phyloP scores from a whole-genome alignment of 495 filamentous ascomycete species.

The Annulohypoxylon moriforme region DNA sequence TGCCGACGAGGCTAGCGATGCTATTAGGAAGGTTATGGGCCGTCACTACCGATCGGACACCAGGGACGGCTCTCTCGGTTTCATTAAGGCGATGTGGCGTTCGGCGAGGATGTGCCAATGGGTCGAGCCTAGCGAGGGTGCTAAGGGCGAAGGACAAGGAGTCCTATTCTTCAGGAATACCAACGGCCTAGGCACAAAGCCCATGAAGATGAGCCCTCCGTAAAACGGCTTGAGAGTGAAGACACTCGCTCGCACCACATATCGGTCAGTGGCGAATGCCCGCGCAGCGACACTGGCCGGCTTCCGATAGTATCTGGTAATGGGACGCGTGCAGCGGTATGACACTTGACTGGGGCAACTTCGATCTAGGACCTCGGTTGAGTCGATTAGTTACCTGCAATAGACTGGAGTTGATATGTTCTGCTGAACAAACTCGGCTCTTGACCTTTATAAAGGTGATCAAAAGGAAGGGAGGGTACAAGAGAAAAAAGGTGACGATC shows the following conservation, averaged over 20 bases:
- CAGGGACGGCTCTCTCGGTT: constrained; percentile 70
- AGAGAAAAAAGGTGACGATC: constrained; percentile 8
- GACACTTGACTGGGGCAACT: neutral
- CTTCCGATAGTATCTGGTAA: constrained; percentile 20
- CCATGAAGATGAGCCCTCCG: constrained; percentile 59
- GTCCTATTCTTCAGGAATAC: constrained; percentile 79
- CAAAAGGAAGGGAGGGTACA: neutral
- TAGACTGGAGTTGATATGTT: neutral
- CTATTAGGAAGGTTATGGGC: constrained; percentile 86
- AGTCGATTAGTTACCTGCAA: neutral
- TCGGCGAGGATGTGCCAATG: constrained; percentile 79
- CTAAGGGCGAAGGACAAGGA: constrained; percentile 70
- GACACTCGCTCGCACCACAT: neutral
- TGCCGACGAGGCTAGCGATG: constrained; percentile 86
- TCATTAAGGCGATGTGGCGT: constrained; percentile 71
- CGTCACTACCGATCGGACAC: constrained; percentile 79
- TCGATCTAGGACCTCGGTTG: neutral
- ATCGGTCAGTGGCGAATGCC: neutral
- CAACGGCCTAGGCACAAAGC: constrained; percentile 77
- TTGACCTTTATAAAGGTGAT: neutral
- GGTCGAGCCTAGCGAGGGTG: constrained; percentile 75
- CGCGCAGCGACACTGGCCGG: neutral
- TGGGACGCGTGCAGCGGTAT: neutral
- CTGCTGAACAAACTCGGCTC: neutral
- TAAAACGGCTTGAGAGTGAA: constrained; percentile 19